phyloP scores from a whole-genome alignment of 345 rosid genomes.

The Noccaea bulbosa region DNA sequence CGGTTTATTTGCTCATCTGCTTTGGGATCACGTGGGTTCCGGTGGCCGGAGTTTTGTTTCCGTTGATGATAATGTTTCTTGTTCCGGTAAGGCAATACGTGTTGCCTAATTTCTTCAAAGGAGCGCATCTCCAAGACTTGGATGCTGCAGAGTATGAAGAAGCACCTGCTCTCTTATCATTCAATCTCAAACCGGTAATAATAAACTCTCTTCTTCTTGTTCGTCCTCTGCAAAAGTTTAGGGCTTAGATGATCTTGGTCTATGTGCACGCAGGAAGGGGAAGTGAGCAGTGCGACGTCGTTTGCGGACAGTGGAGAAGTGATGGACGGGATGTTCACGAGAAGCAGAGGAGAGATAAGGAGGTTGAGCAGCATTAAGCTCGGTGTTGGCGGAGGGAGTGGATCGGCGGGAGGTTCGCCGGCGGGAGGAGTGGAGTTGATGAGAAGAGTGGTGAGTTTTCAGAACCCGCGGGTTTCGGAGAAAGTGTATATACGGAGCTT shows the following conservation, averaged over 20 bases:
- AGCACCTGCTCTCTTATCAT: constrained; percentile 68
- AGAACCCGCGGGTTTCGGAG: constrained; percentile 68
- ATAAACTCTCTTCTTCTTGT: constrained; percentile 19
- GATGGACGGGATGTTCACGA: constrained; percentile 75
- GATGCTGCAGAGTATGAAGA: constrained; percentile 97
- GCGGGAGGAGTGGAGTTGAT: constrained; percentile 44
- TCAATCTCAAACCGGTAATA: constrained; percentile 71
- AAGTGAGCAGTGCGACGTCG: constrained; percentile 66
- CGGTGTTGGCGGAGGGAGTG: constrained; percentile 44
- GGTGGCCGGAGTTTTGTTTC: constrained; percentile 87
- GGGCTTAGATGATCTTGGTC: background rate
- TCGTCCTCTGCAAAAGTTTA: constrained; percentile 6
- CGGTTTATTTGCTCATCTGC: constrained; percentile 71
- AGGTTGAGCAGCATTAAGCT: constrained; percentile 63
- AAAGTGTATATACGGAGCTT: constrained; percentile 61
- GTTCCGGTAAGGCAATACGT: constrained; percentile 88
- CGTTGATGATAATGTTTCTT: constrained; percentile 85
- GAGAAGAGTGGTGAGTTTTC: constrained; percentile 49
- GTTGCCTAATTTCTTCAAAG: constrained; percentile 85
- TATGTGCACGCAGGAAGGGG: constrained; percentile 56
- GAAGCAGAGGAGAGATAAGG: constrained; percentile 89
- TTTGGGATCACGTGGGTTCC: constrained; percentile 98
- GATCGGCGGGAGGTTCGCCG: constrained; percentile 48
- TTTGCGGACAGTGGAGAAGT: constrained; percentile 75
- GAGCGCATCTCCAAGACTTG: constrained; percentile 84